A percentile compares a stretch with the other conserved stretches of the same genome.
Conservation (phyloP, 345 rosid genomes). For the Hypericum androsaemum region DNA sequence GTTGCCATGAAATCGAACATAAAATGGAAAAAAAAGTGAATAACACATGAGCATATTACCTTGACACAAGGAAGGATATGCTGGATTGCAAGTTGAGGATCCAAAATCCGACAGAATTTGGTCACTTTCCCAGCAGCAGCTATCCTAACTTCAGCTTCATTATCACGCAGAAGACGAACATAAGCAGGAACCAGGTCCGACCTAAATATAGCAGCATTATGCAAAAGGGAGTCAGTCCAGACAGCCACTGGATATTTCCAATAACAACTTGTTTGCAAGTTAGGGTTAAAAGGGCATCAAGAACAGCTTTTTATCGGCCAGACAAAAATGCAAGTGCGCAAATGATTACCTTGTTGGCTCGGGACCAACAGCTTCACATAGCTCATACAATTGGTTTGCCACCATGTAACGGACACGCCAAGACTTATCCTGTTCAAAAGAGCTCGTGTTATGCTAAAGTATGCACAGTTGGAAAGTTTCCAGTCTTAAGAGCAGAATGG, state of each 20-base stretch:
- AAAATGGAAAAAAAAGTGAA: neutral
- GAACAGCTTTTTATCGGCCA: too few relatives aligned
- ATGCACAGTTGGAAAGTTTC: neutral
- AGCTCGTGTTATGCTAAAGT: neutral
- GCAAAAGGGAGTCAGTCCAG: too few relatives aligned
- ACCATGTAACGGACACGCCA: conserved; percentile 99
- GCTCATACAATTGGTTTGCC: conserved; percentile 91
- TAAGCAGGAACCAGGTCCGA: conserved; percentile 86
- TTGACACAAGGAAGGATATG: conserved; percentile 85
- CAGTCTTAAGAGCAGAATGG: too few relatives aligned
- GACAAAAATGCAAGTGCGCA: neutral
- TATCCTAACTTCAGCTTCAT: conserved; percentile 97
- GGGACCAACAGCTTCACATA: conserved; percentile 94
- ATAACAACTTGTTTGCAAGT: neutral
- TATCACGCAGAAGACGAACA: conserved; percentile 84
- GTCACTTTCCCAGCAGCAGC: conserved; percentile 99
- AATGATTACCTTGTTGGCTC: conserved; percentile 82
- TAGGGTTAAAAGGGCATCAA: neutral
- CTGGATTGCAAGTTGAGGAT: conserved; percentile 75
- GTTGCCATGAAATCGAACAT: neutral
- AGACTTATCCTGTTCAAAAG: conserved; percentile 65
- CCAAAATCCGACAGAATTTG: conserved; percentile 80
- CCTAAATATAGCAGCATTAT: conserved; percentile 24
- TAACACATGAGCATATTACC: conserved; percentile 27
- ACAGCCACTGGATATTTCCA: neutral